Conservation (phyloP, 1,284 basidiomycete species). For the Lignosus rhinocerotis region DNA sequence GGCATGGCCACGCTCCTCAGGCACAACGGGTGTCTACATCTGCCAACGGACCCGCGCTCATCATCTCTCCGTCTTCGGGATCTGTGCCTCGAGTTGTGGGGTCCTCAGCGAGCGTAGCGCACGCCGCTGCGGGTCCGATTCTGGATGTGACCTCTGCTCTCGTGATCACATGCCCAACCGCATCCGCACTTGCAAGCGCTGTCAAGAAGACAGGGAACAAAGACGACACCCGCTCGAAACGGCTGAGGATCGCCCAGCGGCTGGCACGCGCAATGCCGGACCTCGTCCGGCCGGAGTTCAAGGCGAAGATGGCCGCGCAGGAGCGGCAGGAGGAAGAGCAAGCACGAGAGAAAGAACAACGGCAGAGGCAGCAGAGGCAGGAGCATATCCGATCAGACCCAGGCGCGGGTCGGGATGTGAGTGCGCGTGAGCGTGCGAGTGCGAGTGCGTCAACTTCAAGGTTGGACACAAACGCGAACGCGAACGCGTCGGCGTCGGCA, state of each 20-base stretch:
- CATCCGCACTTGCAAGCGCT: background rate
- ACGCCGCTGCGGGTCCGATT: no score
- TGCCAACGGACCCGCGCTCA: background rate
- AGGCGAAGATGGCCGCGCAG: conserved; percentile 10
- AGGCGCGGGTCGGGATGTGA: background rate
- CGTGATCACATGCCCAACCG: background rate
- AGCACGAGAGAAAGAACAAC: background rate
- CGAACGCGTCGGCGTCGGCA: no score
- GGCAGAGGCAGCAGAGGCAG: background rate
- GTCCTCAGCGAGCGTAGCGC: background rate
- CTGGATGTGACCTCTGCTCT: background rate
- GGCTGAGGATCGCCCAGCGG: conserved; percentile 29
- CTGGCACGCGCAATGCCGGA: conserved; percentile 34
- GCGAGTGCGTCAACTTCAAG: background rate
- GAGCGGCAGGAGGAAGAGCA: background rate
- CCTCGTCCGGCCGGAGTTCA: conserved; percentile 18
- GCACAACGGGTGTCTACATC: background rate
- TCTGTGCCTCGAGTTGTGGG: background rate
- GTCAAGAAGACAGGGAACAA: conserved; percentile 10
- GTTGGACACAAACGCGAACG: background rate
- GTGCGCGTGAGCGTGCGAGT: background rate
- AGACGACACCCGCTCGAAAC: conserved; percentile 19
- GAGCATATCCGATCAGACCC: background rate
- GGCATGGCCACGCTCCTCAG: background rate
- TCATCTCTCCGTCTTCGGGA: background rate